Conservation (phyloP, 768 basidiomycete genomes). For the Leucocoprinus sp. region DNA sequence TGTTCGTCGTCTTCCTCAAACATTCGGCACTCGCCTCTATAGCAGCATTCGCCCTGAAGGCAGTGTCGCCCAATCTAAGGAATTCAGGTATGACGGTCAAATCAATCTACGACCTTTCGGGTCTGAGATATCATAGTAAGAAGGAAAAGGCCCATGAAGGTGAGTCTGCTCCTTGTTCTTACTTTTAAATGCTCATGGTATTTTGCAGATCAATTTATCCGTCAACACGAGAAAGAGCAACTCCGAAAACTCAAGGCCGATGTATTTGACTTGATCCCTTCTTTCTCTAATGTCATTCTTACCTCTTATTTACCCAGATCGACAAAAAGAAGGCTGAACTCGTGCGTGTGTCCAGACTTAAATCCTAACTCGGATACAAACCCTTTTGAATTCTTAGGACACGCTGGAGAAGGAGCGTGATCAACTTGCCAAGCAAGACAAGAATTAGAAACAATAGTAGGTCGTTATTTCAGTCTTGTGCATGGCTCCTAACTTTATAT, state of each 20-base stretch:
- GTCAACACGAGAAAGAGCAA: slow-evolving; percentile 47
- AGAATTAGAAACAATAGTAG: background rate
- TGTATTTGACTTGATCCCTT: slow-evolving; percentile 29
- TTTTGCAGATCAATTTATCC: slow-evolving; percentile 53
- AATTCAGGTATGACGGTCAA: slow-evolving; percentile 43
- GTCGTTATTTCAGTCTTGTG: background rate
- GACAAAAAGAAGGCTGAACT: slow-evolving; percentile 27
- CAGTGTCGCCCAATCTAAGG: slow-evolving; percentile 51
- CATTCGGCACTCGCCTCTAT: slow-evolving; percentile 28
- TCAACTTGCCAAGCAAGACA: slow-evolving; percentile 16
- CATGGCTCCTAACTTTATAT: background rate
- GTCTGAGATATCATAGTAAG: slow-evolving; percentile 37
- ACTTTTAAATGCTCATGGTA: background rate
- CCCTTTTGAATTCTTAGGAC: slow-evolving; percentile 15
- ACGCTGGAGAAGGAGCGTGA: slow-evolving; percentile 19
- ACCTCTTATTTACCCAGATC: slow-evolving; percentile 20
- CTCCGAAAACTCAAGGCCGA: slow-evolving; percentile 49
- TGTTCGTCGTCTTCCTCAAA: slow-evolving; percentile 34
- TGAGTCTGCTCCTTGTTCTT: background rate
- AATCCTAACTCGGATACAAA: background rate
- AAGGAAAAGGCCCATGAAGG: slow-evolving; percentile 67
- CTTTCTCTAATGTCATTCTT: background rate
- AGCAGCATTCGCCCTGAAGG: slow-evolving; percentile 40
- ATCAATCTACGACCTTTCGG: slow-evolving; percentile 10
- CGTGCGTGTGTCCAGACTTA: slow-evolving; percentile 16